Conservation (phyloP, 2,329 filamentous ascomycete species). For the Pseudogymnoascus sp. region DNA sequence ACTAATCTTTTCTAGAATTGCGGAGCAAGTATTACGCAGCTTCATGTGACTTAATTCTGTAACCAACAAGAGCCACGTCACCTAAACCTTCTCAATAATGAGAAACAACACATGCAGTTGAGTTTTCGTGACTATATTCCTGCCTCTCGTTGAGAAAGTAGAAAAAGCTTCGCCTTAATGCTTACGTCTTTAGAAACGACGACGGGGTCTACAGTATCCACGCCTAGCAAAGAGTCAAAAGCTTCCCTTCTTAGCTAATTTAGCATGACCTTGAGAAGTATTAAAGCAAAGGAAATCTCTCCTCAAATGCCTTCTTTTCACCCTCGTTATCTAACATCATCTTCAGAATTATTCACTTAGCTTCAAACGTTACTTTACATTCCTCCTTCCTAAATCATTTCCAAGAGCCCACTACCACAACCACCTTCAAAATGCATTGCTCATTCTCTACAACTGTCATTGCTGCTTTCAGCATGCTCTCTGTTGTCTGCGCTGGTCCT, state of each 20-base stretch:
- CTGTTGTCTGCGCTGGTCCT: constrained; percentile 1
- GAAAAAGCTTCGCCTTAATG: not conserved
- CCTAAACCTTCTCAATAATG: not conserved
- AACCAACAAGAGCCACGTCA: not conserved
- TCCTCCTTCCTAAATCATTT: not conserved
- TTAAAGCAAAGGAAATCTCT: not conserved
- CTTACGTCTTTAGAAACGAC: not conserved
- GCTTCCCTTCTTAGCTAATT: not conserved
- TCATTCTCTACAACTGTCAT: constrained; percentile 9
- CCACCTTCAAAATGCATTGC: not conserved
- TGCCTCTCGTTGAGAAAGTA: not conserved
- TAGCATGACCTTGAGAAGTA: not conserved
- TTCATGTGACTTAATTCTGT: not conserved
- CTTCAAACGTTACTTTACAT: not conserved
- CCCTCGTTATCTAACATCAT: not conserved
- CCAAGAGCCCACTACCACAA: not conserved
- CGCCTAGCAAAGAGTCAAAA: not conserved
- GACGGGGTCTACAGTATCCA: not conserved
- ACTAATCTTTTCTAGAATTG: not conserved
- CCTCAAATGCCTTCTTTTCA: not conserved
- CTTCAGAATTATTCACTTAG: not conserved
- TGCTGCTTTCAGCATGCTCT: not conserved
- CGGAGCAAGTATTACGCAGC: not conserved
- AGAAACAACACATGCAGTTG: not conserved
- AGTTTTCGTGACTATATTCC: not conserved